phyloP scores from a whole-genome alignment of 2,329 filamentous ascomycete species.

The Stemphylium beticola region DNA sequence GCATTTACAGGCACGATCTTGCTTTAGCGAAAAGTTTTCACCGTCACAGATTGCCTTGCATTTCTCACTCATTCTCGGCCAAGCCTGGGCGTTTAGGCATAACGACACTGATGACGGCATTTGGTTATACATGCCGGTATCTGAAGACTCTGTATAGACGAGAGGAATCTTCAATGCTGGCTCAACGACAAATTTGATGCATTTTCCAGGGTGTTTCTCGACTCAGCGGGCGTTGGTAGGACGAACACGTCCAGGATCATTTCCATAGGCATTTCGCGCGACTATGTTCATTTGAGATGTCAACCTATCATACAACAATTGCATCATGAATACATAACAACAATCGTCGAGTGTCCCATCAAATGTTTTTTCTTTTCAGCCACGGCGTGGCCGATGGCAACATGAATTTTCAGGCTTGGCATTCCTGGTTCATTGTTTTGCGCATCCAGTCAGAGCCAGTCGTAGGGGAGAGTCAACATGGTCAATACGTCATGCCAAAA shows the following conservation, averaged over 20 bases:
- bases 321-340: conserved; percentile 4
- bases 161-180: background rate
- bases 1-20: conserved; percentile 3
- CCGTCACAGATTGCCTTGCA: conserved; percentile 14
- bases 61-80: conserved; percentile 6
- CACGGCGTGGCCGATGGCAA: background rate
- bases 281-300: conserved; percentile 5
- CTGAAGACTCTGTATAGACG: background rate
- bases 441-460: background rate
- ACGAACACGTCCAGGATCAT: conserved; percentile 9
- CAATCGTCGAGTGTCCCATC: background rate
- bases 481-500: background rate
- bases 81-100: conserved; percentile 11
- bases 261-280: conserved; percentile 3
- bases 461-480: background rate
- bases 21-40: conserved; percentile 20
- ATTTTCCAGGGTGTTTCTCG: conserved; percentile 22
- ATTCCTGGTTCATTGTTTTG: background rate
- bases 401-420: background rate
- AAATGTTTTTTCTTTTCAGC: background rate
- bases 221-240: conserved; percentile 13
- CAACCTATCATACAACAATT: conserved; percentile 11
- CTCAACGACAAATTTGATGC: conserved; percentile 16
- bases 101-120: conserved; percentile 25
- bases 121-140: conserved; percentile 2